Percentiles rank a stretch among this genome's conserved stretches.
Conservation (phyloP, 176 grass and related monocot species). For the Eleusine indica region DNA sequence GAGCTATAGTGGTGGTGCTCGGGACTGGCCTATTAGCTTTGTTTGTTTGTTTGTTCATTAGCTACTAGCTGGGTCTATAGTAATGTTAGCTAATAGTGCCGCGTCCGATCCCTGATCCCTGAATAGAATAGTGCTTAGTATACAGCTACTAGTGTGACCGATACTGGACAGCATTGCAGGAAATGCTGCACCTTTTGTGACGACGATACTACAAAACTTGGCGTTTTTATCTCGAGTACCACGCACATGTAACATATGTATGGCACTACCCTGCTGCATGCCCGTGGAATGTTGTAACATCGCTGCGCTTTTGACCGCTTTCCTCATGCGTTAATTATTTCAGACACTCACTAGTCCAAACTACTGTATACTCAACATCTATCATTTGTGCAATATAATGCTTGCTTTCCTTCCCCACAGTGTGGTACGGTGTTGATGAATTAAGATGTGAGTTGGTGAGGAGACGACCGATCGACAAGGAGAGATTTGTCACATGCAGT, state of each 20-base stretch:
- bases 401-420: too few relatives aligned
- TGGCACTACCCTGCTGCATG: not conserved
- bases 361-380: too few relatives aligned
- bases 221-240: slow-evolving; percentile 40
- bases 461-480: not conserved
- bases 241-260: slow-evolving; percentile 34
- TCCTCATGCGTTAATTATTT: not conserved
- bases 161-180: slow-evolving; percentile 77
- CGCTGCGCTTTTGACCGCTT: not conserved
- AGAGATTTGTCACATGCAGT: slow-evolving; percentile 27
- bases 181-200: slow-evolving; percentile 95
- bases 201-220: slow-evolving; percentile 29
- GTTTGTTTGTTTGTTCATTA: slow-evolving; percentile 25
- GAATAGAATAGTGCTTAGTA: slow-evolving; percentile 56
- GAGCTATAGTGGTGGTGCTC: not conserved
- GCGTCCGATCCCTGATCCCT: slow-evolving; percentile 6
- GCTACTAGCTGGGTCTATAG: not conserved
- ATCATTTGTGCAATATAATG: too few relatives aligned
- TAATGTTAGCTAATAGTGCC: slow-evolving; percentile 7
- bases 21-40: slow-evolving; percentile 33
- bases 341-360: too few relatives aligned
- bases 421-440: not conserved
- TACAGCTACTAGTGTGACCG: slow-evolving; percentile 32
- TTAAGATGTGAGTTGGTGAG: slow-evolving; percentile 3
- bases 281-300: not conserved